A percentile compares a stretch with the other conserved stretches of the same genome.
These are phyloP conservation scores for Penicillium mononematosum DNA, from an alignment of 495 filamentous ascomycete species.

Conservation along the genomic window DNA sequence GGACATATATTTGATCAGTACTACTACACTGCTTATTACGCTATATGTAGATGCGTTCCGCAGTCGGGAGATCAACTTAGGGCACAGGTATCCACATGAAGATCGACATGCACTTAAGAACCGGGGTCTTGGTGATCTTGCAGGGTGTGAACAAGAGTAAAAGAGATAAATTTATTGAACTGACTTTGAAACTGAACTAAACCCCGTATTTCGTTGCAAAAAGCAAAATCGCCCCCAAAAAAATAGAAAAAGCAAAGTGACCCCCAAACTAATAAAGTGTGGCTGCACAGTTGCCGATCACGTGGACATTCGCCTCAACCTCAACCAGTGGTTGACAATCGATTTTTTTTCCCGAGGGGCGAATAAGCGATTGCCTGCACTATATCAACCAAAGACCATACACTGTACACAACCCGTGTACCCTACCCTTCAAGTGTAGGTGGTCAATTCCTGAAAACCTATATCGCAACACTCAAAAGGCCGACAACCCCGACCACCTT, in stretches of 20 bases:
- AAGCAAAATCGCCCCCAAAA: neutral
- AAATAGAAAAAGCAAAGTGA: neutral
- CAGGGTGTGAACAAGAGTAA: neutral
- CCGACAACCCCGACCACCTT: neutral
- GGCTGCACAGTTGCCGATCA: conserved; percentile 8
- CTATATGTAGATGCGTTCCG: neutral
- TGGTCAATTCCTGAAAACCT: neutral
- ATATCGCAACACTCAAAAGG: neutral
- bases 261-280: neutral
- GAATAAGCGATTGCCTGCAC: conserved; percentile 3
- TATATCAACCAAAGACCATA: neutral
- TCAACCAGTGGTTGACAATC: conserved; percentile 7
- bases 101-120: conserved; percentile 12
- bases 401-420: neutral
- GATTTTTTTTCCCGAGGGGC: conserved; percentile 12
- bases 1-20: neutral
- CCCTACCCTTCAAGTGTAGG: neutral
- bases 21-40: neutral
- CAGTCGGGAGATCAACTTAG: conserved; percentile 5
- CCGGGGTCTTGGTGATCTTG: neutral
- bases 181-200: neutral
- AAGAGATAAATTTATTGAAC: neutral
- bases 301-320: conserved; percentile 12
- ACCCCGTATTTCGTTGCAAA: neutral
- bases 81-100: conserved; percentile 11